phyloP scores from a whole-genome alignment of 495 filamentous ascomycete species.

The Penicillium alfredii region DNA sequence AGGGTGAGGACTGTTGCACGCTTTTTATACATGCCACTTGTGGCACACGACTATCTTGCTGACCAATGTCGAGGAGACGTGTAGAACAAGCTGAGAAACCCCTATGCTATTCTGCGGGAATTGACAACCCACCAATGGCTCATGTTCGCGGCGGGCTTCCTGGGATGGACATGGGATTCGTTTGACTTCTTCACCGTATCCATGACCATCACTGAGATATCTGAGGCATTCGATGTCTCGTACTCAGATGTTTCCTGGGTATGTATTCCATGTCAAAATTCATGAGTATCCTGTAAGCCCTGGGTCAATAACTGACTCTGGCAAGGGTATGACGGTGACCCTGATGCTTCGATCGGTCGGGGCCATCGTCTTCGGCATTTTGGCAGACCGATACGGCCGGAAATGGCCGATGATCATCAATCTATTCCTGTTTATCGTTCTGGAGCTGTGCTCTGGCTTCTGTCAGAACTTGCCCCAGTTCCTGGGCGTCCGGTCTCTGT shows the following conservation, averaged over 20 bases:
- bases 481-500: conserved; percentile 62
- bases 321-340: conserved; percentile 65
- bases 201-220: conserved; percentile 32
- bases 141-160: conserved; percentile 29
- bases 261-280: too few species aligned
- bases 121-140: conserved; percentile 38
- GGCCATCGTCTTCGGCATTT: conserved; percentile 61
- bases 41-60: too few species aligned
- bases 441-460: conserved; percentile 69
- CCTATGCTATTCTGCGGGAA: conserved; percentile 21
- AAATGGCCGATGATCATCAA: conserved; percentile 77
- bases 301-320: background rate
- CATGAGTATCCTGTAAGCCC: too few species aligned
- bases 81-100: conserved; percentile 22
- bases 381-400: conserved; percentile 67
- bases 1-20: conserved; percentile 1
- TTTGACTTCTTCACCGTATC: conserved; percentile 40
- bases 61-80: too few species aligned
- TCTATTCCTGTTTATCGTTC: conserved; percentile 62
- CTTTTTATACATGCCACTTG: background rate
- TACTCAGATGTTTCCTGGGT: conserved; percentile 34
- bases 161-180: conserved; percentile 38
- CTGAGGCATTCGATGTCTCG: conserved; percentile 25
- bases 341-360: conserved; percentile 71
- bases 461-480: conserved; percentile 64